These are phyloP conservation scores for Kodamaea derodonti DNA, from an alignment of 1,139 yeast genomes.

Conservation along the genomic window DNA sequence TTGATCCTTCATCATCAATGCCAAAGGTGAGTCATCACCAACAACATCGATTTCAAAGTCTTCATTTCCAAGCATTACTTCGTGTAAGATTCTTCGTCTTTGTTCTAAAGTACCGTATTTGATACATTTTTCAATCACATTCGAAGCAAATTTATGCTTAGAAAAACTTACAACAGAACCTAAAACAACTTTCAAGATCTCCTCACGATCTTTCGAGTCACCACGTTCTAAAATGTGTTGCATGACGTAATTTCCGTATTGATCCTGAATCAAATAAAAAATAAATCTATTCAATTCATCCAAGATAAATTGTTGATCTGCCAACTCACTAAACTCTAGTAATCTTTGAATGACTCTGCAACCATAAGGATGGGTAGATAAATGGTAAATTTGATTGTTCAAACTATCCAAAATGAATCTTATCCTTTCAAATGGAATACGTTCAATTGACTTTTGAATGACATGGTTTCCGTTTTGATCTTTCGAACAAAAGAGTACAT, in stretches of 20 bases:
- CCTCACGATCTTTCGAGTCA: conserved; percentile 41
- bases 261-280: conserved; percentile 83
- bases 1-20: conserved; percentile 94
- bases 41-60: conserved; percentile 39
- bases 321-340: conserved; percentile 65
- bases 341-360: conserved; percentile 94
- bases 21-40: conserved; percentile 55
- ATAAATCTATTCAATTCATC: conserved; percentile 70
- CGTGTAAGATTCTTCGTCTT: conserved; percentile 57
- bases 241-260: conserved; percentile 95
- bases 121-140: conserved; percentile 93
- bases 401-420: conserved; percentile 73
- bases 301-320: conserved; percentile 63
- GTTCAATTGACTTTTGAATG: conserved; percentile 89
- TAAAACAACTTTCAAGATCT: conserved; percentile 37
- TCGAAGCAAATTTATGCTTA: conserved; percentile 94
- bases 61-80: conserved; percentile 53
- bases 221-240: conserved; percentile 92
- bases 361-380: conserved; percentile 95
- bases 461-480: conserved; percentile 99
- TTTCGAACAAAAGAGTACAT: conserved; percentile 76
- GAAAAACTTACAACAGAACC: conserved; percentile 76
- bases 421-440: conserved; percentile 68
- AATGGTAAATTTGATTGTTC: conserved; percentile 75
- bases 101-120: conserved; percentile 65